Conservation (phyloP, 108 stramenopile genomes). For the Asterionellopsis glacialis region DNA sequence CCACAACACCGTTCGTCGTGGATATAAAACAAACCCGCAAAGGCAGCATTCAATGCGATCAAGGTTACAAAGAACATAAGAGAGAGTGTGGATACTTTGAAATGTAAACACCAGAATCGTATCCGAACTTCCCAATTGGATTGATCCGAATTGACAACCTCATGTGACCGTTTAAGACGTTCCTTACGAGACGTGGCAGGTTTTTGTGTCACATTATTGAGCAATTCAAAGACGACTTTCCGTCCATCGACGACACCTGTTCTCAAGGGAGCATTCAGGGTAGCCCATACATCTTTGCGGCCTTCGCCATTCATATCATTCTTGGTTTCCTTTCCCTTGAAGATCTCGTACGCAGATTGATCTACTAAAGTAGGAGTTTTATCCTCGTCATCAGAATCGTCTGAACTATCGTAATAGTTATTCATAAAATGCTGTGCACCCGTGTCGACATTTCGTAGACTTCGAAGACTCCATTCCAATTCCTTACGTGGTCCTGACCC, state of each 20-base stretch:
- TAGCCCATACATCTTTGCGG: slow-evolving; percentile 7
- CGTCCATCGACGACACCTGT: slow-evolving; percentile 15
- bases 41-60: slow-evolving; percentile 9
- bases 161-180: not conserved
- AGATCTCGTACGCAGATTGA: slow-evolving; percentile 21
- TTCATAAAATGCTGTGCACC: slow-evolving; percentile 9
- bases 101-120: slow-evolving; percentile 12
- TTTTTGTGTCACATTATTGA: slow-evolving; percentile 9
- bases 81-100: not conserved
- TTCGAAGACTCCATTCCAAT: slow-evolving; percentile 17
- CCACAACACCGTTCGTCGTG: slow-evolving; percentile 10
- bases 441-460: slow-evolving; percentile 12
- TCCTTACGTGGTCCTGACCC: not conserved
- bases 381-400: not conserved
- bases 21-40: slow-evolving; percentile 4
- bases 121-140: slow-evolving; percentile 3
- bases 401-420: slow-evolving; percentile 10
- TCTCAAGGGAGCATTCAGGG: slow-evolving; percentile 18
- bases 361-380: slow-evolving; percentile 3
- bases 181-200: not conserved
- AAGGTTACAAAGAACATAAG: slow-evolving; percentile 1
- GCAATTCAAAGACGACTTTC: slow-evolving; percentile 15
- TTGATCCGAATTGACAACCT: not conserved
- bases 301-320: not conserved
- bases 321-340: slow-evolving; percentile 4